These are phyloP conservation scores for Leccinum solheimii DNA, from an alignment of 1,284 basidiomycete genomes.

Conservation along the genomic window DNA sequence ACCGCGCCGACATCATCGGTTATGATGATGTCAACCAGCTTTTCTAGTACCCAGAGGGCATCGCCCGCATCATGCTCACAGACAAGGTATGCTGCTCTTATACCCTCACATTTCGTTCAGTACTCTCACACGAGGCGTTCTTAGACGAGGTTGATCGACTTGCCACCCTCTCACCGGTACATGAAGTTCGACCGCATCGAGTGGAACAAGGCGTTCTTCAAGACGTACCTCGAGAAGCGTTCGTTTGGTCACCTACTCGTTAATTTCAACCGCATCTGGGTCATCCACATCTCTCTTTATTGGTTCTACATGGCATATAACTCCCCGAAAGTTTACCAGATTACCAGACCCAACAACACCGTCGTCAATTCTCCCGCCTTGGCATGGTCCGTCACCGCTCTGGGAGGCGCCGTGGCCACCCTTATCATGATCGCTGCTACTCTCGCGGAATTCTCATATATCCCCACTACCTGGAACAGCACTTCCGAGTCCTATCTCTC, in stretches of 20 bases:
- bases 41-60: slow-evolving; percentile 99
- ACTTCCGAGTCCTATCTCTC: slow-evolving; percentile 93
- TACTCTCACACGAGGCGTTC: background rate
- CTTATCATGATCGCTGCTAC: slow-evolving; percentile 94
- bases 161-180: slow-evolving; percentile 87
- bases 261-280: slow-evolving; percentile 98
- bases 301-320: slow-evolving; percentile 97
- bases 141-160: slow-evolving; percentile 85
- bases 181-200: slow-evolving; percentile 95
- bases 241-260: slow-evolving; percentile 92
- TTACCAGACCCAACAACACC: slow-evolving; percentile 27
- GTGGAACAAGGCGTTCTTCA: slow-evolving; percentile 94
- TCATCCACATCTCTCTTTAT: slow-evolving; percentile 89
- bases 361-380: slow-evolving; percentile 65
- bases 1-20: slow-evolving; percentile 95
- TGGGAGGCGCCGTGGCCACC: slow-evolving; percentile 89
- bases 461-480: slow-evolving; percentile 97
- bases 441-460: slow-evolving; percentile 90
- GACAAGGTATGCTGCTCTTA: slow-evolving; percentile 68
- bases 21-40: slow-evolving; percentile 99
- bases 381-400: slow-evolving; percentile 85
- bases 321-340: slow-evolving; percentile 79
- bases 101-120: background rate
- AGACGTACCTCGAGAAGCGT: slow-evolving; percentile 95
- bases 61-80: slow-evolving; percentile 84